These are phyloP conservation scores for Berberis thunbergii DNA, from an alignment of 164 flowering plant genomes.

Conservation along the genomic window DNA sequence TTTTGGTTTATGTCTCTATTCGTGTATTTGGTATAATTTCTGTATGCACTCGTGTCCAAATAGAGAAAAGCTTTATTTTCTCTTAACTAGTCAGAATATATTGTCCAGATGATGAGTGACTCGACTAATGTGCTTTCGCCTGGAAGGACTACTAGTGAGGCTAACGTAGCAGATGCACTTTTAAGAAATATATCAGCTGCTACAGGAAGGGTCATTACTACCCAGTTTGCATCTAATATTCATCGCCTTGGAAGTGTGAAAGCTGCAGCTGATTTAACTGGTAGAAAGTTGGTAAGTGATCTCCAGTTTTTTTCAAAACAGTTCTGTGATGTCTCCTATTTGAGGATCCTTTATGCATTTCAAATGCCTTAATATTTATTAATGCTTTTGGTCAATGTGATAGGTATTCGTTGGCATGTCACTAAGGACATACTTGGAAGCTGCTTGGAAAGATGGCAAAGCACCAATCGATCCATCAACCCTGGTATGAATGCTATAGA, in stretches of 20 bases:
- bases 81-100: not conserved
- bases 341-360: constrained; percentile 6
- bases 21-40: not conserved
- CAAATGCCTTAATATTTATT: not conserved
- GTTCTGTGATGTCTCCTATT: not conserved
- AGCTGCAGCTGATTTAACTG: constrained; percentile 96
- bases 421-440: constrained; percentile 89
- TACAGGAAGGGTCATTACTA: constrained; percentile 87
- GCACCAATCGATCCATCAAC: constrained; percentile 98
- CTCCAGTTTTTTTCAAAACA: not conserved
- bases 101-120: constrained; percentile 96
- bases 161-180: constrained; percentile 71
- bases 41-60: not conserved
- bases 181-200: constrained; percentile 72
- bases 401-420: constrained; percentile 99
- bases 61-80: not conserved
- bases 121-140: constrained; percentile 94
- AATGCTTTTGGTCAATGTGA: constrained; percentile 9
- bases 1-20: not conserved
- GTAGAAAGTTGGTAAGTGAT: constrained; percentile 79
- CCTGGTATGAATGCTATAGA: constrained; percentile 41
- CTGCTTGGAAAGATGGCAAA: constrained; percentile 98
- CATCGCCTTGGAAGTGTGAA: constrained; percentile 97
- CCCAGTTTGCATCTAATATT: constrained; percentile 98
- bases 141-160: constrained; percentile 91